These are phyloP conservation scores for Hyphodiscus hymeniophilus DNA, from an alignment of 495 filamentous ascomycete species.

Conservation along the genomic window DNA sequence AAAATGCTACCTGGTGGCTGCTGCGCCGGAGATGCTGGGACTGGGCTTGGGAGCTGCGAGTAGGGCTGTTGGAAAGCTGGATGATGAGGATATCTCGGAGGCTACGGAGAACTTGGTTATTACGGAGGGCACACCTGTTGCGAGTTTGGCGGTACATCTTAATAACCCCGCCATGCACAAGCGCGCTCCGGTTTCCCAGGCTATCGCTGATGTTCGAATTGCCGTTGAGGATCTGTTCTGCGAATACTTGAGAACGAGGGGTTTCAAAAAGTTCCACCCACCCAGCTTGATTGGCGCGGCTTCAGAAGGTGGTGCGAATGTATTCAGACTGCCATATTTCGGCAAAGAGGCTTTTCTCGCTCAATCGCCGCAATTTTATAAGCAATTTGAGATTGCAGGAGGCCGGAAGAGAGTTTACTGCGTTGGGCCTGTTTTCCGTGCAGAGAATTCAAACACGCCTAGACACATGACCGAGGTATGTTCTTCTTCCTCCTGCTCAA, in stretches of 20 bases:
- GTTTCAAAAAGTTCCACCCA: conserved; percentile 83
- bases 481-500: neutral
- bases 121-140: conserved; percentile 58
- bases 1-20: conserved; percentile 62
- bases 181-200: conserved; percentile 78
- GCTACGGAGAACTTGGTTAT: conserved; percentile 44
- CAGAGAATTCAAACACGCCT: conserved; percentile 94
- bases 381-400: conserved; percentile 92
- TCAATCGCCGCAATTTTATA: conserved; percentile 88
- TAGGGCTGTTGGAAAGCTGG: conserved; percentile 56
- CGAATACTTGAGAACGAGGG: conserved; percentile 63
- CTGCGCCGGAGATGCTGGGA: conserved; percentile 54
- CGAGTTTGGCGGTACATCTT: conserved; percentile 66
- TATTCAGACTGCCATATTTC: conserved; percentile 91
- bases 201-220: conserved; percentile 69
- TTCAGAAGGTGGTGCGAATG: conserved; percentile 87
- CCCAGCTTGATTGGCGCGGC: conserved; percentile 85
- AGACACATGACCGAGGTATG: conserved; percentile 80
- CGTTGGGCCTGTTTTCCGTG: conserved; percentile 87
- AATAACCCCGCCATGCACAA: conserved; percentile 89
- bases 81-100: conserved; percentile 45
- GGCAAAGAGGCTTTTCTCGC: conserved; percentile 77
- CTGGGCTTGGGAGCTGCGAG: conserved; percentile 63
- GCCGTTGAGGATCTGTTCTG: conserved; percentile 75
- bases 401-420: conserved; percentile 86